Evolutionary conservation across 306 rosid species (phyloP), one percentile per base, ranked within the genome.

Genomic region (Vicia sativa): DNA sequence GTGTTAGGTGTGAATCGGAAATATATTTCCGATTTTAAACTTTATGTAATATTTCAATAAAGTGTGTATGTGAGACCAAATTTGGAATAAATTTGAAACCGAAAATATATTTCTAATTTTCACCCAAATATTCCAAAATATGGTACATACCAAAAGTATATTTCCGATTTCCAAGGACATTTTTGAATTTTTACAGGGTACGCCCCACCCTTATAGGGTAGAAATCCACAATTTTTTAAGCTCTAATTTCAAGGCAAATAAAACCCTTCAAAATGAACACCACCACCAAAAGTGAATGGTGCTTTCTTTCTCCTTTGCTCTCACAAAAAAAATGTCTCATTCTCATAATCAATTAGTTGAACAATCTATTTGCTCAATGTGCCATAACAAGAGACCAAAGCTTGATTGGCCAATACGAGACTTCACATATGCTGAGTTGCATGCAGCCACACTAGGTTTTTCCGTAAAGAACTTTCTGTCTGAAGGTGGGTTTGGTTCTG

Each of bases 401-500:
- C 64, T 70, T 62, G 87, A 75, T 56, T 58, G 71, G 82, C 79
- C 39, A 55, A 26, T 37, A 65, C 82, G 81, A 59, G 85, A 87
- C 54, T 91, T 91, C 76, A 82, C 81, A 19, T 82, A 77, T 61
- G 68, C 81, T 39, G 95, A 87, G 70, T 72, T 91, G n/a, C 53
- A 39, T 2, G 62, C 63, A 35, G 89, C 92, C 43, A 91, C 97
- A 28, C 29, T 55, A 5, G 78, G 87, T 1, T 86, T 90, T 73
- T 81, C 92, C 2, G 2, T 3, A 0, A 71, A 34, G 42, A 85
- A 86, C 43, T 90, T 46, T 74, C 53, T 90, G 1, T 87, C 95
- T 13, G 95, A 90, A 86, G 97, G 97, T n/a, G 97, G 97, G 23
- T 87, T 86, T 72, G 95, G 97, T 62, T 73, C 82, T 25, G 97